phyloP scores from a whole-genome alignment of 2,329 filamentous ascomycete species.

The Blastomyces percursus region DNA sequence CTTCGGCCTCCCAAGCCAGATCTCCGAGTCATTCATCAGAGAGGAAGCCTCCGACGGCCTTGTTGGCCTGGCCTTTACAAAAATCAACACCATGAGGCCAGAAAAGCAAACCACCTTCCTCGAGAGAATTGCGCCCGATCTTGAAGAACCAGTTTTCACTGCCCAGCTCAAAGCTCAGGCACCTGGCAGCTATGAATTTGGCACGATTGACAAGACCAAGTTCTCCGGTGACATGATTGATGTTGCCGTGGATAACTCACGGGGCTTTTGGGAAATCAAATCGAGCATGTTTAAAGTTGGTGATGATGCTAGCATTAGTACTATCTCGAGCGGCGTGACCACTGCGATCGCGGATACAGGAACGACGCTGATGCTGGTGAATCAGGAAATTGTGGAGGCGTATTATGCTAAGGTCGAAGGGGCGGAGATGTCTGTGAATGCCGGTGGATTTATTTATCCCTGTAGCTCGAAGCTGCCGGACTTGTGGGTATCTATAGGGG shows the following conservation, averaged over 20 bases:
- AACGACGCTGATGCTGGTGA: conserved; percentile 54
- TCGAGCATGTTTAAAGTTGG: conserved; percentile 48
- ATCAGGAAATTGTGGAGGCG: conserved; percentile 43
- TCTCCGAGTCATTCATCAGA: conserved; percentile 44
- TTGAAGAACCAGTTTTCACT: conserved; percentile 59
- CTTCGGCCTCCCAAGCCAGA: conserved; percentile 53
- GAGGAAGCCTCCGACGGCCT: conserved; percentile 49
- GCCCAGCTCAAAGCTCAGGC: conserved; percentile 53
- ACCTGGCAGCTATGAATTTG: conserved; percentile 62
- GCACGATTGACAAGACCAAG: conserved; percentile 53
- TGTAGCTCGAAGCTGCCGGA: conserved; percentile 45
- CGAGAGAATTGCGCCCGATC: conserved; percentile 52
- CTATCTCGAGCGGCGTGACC: conserved; percentile 11
- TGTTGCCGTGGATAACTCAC: conserved; percentile 48
- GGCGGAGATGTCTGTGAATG: conserved; percentile 35
- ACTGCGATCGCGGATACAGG: conserved; percentile 57
- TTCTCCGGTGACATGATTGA: conserved; percentile 54
- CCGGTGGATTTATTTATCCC: conserved; percentile 47
- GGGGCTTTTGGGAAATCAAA: conserved; percentile 60
- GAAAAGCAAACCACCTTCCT: conserved; percentile 60
- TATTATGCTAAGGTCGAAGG: conserved; percentile 50
- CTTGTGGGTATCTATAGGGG: conserved; percentile 45
- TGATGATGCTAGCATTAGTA: conserved; percentile 17
- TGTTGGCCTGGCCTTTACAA: conserved; percentile 51
- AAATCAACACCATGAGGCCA: conserved; percentile 52